Conservation (phyloP, 805 yeast genomes). For the Yarrowia osloensis region DNA sequence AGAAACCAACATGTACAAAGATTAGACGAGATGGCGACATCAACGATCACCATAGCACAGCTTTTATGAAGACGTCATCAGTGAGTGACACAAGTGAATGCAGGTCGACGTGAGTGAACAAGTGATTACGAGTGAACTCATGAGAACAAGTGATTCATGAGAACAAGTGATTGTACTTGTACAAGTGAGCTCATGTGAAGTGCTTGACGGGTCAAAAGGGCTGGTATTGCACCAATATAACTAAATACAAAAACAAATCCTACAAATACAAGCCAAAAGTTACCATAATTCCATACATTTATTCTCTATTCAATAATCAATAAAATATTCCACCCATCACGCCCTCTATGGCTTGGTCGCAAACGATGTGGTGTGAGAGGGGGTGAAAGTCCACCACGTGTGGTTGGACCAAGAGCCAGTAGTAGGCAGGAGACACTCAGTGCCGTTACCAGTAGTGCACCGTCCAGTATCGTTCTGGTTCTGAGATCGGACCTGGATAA, state of each 20-base stretch:
- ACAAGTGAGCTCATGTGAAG: too few species aligned
- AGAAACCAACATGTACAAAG: not conserved
- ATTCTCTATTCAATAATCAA: conserved; percentile 28
- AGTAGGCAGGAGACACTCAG: conserved; percentile 4
- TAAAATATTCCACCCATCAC: conserved; percentile 14
- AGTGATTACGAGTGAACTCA: too few species aligned
- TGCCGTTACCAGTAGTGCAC: not conserved
- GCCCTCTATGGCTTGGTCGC: conserved; percentile 10
- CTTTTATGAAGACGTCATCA: too few species aligned
- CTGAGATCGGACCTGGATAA: conserved; percentile 22
- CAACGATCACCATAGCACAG: not conserved
- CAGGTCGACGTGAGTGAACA: too few species aligned
- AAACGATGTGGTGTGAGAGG: conserved; percentile 6
- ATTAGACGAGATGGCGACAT: not conserved
- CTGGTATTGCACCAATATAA: too few species aligned
- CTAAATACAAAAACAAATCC: too few species aligned
- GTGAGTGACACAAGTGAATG: too few species aligned
- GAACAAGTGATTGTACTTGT: too few species aligned
- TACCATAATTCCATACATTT: conserved; percentile 22
- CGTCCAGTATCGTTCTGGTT: conserved; percentile 30
- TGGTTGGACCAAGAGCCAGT: conserved; percentile 26
- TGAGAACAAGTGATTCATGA: too few species aligned
- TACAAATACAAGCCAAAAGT: too few species aligned
- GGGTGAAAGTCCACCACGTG: conserved; percentile 28
- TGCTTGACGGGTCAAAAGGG: too few species aligned